Base-by-base conservation (phyloP, 2,329 filamentous ascomycete species). In the Diplodia corticola region DNA sequence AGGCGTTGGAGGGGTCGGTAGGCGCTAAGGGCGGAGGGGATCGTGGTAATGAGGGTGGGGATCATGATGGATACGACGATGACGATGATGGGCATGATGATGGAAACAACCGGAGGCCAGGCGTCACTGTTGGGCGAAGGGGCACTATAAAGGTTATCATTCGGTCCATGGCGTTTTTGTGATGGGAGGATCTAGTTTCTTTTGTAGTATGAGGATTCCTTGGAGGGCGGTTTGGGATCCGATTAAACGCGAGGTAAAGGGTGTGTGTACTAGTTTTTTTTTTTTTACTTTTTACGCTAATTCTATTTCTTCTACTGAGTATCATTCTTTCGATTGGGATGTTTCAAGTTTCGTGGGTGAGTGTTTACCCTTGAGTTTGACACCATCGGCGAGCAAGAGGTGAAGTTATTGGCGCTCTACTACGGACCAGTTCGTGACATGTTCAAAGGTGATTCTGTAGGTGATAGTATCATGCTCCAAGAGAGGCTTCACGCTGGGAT, bases 91-190 rank as follows among this genome's bases (percentile, higher is more conserved):
- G 46, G 5, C n/a, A 57, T 44, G 63, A 50, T 28, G 50, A n/a
- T 10, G 30, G 35, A 6, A 50, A 40, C 30, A 26, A 15, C 33
- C 6, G 20, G 26, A 46, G 44, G 13, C 9, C 30, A 24, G 44
- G 48, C 28, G 37, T 60, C 33, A n/a, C 51, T 40, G 7, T 46
- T 30, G 55, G 55, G 24, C 54, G 53, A 13, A 65, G 22, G 28
- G 46, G 54, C 24, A 54, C 46, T 17, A 35, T 59, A 12, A 60
- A 22, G 57, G 57, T 65, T 46, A 53, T 40, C 26, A 60, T 66
- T 54, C 33, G 55, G 48, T 61, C 55, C 4, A 13, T 35, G 64
- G 64, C 64, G 55, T 66, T 66, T 37, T 48, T 66, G 48, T 66
- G 48, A 30, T 53, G 26, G 49, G 51, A 20, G 44, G 26, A 33